Conservation (phyloP, 768 basidiomycete genomes). For the Lactifluus volemus region DNA sequence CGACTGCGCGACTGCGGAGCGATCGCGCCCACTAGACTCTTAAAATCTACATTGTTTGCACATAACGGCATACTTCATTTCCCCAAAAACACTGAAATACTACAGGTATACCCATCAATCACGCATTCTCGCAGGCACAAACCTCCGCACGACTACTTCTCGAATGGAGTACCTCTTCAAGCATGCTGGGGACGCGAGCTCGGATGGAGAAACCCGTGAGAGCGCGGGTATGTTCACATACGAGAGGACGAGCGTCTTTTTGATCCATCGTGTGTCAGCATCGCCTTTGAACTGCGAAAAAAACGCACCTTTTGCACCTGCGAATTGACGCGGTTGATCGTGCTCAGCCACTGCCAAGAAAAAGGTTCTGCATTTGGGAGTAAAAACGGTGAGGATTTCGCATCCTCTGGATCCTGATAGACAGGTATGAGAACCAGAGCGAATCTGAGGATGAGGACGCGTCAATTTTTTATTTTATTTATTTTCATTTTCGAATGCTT, state of each 20-base stretch:
- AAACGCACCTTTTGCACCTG: slow-evolving; percentile 85
- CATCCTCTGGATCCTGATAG: slow-evolving; percentile 77
- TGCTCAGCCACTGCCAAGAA: slow-evolving; percentile 94
- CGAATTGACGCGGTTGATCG: slow-evolving; percentile 91
- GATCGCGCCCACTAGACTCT: not conserved
- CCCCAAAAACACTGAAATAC: not conserved
- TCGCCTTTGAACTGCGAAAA: not conserved
- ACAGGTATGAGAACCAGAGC: slow-evolving; percentile 85
- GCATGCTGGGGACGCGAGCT: slow-evolving; percentile 64
- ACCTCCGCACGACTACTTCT: slow-evolving; percentile 78
- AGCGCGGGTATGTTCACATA: slow-evolving; percentile 89
- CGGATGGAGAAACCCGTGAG: slow-evolving; percentile 40
- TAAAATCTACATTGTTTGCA: no score
- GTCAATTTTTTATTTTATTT: not conserved
- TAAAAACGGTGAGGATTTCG: slow-evolving; percentile 49
- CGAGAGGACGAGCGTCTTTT: slow-evolving; percentile 78
- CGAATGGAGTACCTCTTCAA: slow-evolving; percentile 69
- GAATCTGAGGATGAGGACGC: slow-evolving; percentile 50
- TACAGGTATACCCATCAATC: slow-evolving; percentile 39
- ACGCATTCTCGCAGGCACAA: slow-evolving; percentile 88
- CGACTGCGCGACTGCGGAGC: not conserved
- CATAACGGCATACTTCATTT: not conserved
- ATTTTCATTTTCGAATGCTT: not conserved
- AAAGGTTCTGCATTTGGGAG: slow-evolving; percentile 64
- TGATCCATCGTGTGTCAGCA: not conserved